Conservation (phyloP, 257 asterid genomes). For the Gynochthodes officinalis region DNA sequence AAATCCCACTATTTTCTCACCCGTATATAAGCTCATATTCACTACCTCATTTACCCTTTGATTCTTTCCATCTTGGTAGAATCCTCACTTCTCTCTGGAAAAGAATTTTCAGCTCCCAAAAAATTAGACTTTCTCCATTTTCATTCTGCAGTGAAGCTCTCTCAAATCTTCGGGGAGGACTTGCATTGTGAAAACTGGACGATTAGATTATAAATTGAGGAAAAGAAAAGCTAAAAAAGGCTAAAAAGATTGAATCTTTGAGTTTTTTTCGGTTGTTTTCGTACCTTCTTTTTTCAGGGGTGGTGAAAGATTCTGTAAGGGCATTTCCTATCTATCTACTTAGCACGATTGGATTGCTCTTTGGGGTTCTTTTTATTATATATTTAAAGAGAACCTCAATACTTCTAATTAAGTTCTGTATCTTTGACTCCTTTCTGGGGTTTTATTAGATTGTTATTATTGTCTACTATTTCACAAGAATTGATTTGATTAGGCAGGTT, state of each 20-base stretch:
- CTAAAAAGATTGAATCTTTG: slow-evolving; percentile 9
- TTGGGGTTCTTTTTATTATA: not conserved
- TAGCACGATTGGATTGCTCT: not conserved
- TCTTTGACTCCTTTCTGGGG: slow-evolving; percentile 17
- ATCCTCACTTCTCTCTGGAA: slow-evolving; percentile 27
- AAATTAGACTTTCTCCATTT: not conserved
- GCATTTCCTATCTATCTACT: slow-evolving; percentile 14
- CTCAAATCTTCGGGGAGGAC: not conserved
- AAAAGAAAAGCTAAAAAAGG: not conserved
- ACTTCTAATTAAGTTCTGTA: not conserved
- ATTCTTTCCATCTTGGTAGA: slow-evolving; percentile 39
- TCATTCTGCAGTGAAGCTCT: slow-evolving; percentile 1
- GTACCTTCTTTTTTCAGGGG: slow-evolving; percentile 9
- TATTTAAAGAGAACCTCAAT: not conserved
- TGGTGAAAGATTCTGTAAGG: slow-evolving; percentile 8
- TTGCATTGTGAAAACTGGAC: not conserved
- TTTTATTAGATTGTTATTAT: slow-evolving; percentile 5
- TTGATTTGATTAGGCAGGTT: not conserved
- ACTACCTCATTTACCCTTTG: slow-evolving; percentile 37
- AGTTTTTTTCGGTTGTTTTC: not conserved
- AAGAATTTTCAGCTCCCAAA: slow-evolving; percentile 4
- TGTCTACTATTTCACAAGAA: not conserved
- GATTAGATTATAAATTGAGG: too few species aligned
- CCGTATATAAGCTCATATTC: slow-evolving; percentile 27
- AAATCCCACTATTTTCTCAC: slow-evolving; percentile 11